These are phyloP conservation scores for Helotiales sp. DNA, from an alignment of 2,329 filamentous ascomycete species.

Conservation along the genomic window DNA sequence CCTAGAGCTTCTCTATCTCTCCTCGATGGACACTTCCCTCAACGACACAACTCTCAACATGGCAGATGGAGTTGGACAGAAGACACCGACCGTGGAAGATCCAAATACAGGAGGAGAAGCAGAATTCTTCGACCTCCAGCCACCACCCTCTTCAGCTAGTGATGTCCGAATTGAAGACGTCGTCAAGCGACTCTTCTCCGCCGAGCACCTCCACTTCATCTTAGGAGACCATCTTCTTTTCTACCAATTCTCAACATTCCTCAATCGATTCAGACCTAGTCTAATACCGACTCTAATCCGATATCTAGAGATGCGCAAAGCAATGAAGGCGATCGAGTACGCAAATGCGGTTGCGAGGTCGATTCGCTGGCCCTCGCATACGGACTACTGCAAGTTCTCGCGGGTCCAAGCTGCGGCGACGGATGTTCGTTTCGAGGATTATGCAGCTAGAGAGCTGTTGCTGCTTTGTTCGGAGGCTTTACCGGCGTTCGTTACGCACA, in stretches of 20 bases:
- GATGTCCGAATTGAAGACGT: conserved; percentile 27
- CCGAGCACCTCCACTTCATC: conserved; percentile 33
- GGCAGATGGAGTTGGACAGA: not conserved
- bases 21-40: not conserved
- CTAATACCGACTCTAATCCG: conserved; percentile 31
- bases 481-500: conserved; percentile 71
- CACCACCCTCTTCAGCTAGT: conserved; percentile 6
- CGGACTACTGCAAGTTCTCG: conserved; percentile 34
- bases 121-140: conserved; percentile 25
- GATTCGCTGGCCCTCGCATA: conserved; percentile 36
- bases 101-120: not conserved
- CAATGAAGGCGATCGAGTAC: conserved; percentile 37
- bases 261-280: conserved; percentile 32
- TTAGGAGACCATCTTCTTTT: conserved; percentile 29
- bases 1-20: not conserved
- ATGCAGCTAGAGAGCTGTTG: conserved; percentile 31
- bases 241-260: conserved; percentile 30
- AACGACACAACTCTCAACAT: not conserved
- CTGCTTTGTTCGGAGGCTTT: conserved; percentile 59
- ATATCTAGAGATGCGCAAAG: conserved; percentile 36
- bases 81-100: not conserved
- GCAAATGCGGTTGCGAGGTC: conserved; percentile 33
- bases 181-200: conserved; percentile 24
- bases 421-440: conserved; percentile 34
- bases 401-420: conserved; percentile 29